A percentile compares a stretch with the other conserved stretches of the same genome.
Conservation (phyloP, 2,329 filamentous ascomycete species). For the Calonectria hawksworthii region DNA sequence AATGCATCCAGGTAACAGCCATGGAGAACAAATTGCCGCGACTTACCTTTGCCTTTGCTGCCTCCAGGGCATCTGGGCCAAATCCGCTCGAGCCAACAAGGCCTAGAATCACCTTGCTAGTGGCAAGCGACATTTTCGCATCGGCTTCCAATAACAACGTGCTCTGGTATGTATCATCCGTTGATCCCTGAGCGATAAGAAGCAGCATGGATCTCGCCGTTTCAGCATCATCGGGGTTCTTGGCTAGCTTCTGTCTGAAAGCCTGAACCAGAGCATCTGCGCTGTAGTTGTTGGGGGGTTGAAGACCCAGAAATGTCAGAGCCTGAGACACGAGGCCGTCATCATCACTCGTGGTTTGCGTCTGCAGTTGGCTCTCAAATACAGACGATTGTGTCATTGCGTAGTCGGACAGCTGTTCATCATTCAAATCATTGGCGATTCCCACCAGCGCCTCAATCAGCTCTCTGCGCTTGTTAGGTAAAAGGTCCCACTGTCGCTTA, state of each 20-base stretch:
- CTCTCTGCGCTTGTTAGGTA: slow-evolving; percentile 47
- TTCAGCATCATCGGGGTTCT: slow-evolving; percentile 48
- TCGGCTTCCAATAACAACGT: slow-evolving; percentile 52
- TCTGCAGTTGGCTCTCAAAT: slow-evolving; percentile 53
- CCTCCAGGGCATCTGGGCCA: slow-evolving; percentile 43
- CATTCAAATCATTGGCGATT: slow-evolving; percentile 52
- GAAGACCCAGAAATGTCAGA: slow-evolving; percentile 51
- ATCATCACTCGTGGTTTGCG: slow-evolving; percentile 47
- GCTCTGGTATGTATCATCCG: slow-evolving; percentile 52
- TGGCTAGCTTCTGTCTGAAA: slow-evolving; percentile 51
- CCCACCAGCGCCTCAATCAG: slow-evolving; percentile 51
- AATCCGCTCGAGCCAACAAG: slow-evolving; percentile 40
- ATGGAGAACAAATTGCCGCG: not conserved
- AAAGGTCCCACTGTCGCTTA: slow-evolving; percentile 56
- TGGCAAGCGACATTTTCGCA: slow-evolving; percentile 53
- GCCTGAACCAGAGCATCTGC: slow-evolving; percentile 52
- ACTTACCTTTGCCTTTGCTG: slow-evolving; percentile 48
- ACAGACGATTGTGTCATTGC: slow-evolving; percentile 56
- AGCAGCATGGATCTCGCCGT: slow-evolving; percentile 52
- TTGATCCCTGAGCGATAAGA: slow-evolving; percentile 51
- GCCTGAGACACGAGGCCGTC: slow-evolving; percentile 50
- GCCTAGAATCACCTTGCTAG: slow-evolving; percentile 50
- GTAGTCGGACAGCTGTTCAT: slow-evolving; percentile 53
- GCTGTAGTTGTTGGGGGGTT: slow-evolving; percentile 53
- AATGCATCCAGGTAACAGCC: not conserved